Conservation (phyloP, 2,329 filamentous ascomycete genomes). For the Pseudogymnoascus sp. region DNA sequence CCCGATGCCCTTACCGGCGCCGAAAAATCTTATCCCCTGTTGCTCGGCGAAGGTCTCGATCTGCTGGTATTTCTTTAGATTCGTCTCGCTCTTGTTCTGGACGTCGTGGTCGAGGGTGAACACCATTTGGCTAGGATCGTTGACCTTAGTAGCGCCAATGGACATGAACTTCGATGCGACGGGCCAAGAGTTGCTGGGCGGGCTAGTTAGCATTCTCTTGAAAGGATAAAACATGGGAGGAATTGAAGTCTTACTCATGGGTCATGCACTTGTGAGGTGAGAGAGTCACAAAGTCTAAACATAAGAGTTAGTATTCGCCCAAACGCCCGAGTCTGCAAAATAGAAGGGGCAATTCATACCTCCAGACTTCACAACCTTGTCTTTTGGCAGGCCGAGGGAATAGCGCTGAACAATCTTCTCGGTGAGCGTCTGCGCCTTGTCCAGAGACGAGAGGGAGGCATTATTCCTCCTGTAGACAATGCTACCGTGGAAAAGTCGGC, state of each 20-base stretch:
- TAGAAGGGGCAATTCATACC: not conserved
- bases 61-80: slow-evolving; percentile 73
- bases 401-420: slow-evolving; percentile 89
- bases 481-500: not conserved
- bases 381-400: slow-evolving; percentile 65
- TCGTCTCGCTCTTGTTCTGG: slow-evolving; percentile 71
- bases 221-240: not conserved
- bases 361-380: slow-evolving; percentile 69
- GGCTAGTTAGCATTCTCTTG: not conserved
- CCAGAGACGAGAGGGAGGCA: slow-evolving; percentile 14
- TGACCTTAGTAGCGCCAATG: slow-evolving; percentile 69
- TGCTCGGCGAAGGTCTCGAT: slow-evolving; percentile 77
- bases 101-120: slow-evolving; percentile 86
- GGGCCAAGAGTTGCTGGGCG: slow-evolving; percentile 61
- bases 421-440: slow-evolving; percentile 66
- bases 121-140: slow-evolving; percentile 67
- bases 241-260: slow-evolving; percentile 49
- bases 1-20: slow-evolving; percentile 73
- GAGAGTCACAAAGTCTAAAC: slow-evolving; percentile 74
- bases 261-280: slow-evolving; percentile 72
- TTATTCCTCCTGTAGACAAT: slow-evolving; percentile 11
- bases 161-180: slow-evolving; percentile 73
- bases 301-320: not conserved
- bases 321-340: not conserved
- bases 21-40: slow-evolving; percentile 73